Conservation (phyloP, 1,139 yeast species). For the Hyphopichia buzzinii region DNA sequence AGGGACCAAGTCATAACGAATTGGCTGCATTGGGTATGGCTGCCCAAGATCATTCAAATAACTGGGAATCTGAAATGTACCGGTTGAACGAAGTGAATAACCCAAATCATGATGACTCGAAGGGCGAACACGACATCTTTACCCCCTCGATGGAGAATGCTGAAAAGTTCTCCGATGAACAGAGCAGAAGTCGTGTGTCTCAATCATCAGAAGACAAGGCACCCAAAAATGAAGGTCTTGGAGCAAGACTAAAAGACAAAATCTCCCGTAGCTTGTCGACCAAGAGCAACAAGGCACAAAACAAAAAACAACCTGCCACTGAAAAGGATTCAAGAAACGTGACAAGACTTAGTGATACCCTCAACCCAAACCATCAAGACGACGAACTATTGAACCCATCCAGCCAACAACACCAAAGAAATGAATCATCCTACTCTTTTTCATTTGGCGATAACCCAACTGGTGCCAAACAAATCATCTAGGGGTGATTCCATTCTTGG, state of each 20-base stretch:
- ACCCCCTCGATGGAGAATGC: slow-evolving; percentile 24
- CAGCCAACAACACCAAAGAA: slow-evolving; percentile 22
- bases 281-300: slow-evolving; percentile 13
- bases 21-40: slow-evolving; percentile 63
- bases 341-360: slow-evolving; percentile 36
- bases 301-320: slow-evolving; percentile 6
- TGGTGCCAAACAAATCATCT: slow-evolving; percentile 15
- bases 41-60: slow-evolving; percentile 66
- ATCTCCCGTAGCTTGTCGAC: slow-evolving; percentile 23
- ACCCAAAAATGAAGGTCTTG: slow-evolving; percentile 9
- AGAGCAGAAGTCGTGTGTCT: slow-evolving; percentile 4
- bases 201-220: background rate
- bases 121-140: slow-evolving; percentile 15
- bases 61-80: slow-evolving; percentile 70
- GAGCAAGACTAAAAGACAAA: slow-evolving; percentile 19
- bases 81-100: slow-evolving; percentile 35
- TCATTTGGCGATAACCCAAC: slow-evolving; percentile 27
- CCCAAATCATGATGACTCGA: slow-evolving; percentile 13
- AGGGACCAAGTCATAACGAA: slow-evolving; percentile 37
- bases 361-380: slow-evolving; percentile 15
- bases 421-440: slow-evolving; percentile 25
- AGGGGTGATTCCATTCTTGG: background rate
- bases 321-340: slow-evolving; percentile 10
- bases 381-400: slow-evolving; percentile 8
- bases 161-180: slow-evolving; percentile 13